These are phyloP conservation scores for Coemansia sp. DNA, from an alignment of 192 early-diverging fungal genomes.

Conservation along the genomic window DNA sequence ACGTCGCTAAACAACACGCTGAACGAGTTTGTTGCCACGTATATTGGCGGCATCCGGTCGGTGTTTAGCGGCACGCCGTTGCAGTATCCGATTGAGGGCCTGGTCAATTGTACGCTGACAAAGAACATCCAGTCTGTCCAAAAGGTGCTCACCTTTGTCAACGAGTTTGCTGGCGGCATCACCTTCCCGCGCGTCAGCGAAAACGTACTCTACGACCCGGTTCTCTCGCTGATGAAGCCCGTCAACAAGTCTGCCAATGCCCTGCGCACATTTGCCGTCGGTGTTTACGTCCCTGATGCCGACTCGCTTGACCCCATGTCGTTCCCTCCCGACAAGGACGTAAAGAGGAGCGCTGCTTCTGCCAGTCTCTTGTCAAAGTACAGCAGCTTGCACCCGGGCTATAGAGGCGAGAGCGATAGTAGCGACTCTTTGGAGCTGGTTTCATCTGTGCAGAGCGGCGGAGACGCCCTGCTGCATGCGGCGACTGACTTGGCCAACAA, in stretches of 20 bases:
- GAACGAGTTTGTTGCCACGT: constrained; percentile 37
- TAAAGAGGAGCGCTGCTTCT: neutral
- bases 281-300: constrained; percentile 40
- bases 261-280: constrained; percentile 34
- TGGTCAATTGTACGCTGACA: constrained; percentile 56
- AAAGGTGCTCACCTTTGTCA: constrained; percentile 42
- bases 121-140: constrained; percentile 44
- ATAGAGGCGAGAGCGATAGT: neutral
- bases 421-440: neutral
- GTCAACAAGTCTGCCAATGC: constrained; percentile 33
- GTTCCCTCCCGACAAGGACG: constrained; percentile 19
- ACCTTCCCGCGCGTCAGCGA: constrained; percentile 35
- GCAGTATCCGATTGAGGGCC: constrained; percentile 38
- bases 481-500: neutral
- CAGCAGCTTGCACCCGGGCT: neutral
- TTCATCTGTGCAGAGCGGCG: neutral
- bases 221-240: constrained; percentile 16
- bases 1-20: constrained; percentile 40
- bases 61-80: constrained; percentile 46
- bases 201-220: constrained; percentile 25
- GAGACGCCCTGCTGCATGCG: neutral
- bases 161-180: constrained; percentile 36
- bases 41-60: constrained; percentile 33
- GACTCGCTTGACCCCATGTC: constrained; percentile 24
- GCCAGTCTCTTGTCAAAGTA: constrained; percentile 4